Conservation (phyloP, 2,329 filamentous ascomycete genomes). For the Fusarium siculi region DNA sequence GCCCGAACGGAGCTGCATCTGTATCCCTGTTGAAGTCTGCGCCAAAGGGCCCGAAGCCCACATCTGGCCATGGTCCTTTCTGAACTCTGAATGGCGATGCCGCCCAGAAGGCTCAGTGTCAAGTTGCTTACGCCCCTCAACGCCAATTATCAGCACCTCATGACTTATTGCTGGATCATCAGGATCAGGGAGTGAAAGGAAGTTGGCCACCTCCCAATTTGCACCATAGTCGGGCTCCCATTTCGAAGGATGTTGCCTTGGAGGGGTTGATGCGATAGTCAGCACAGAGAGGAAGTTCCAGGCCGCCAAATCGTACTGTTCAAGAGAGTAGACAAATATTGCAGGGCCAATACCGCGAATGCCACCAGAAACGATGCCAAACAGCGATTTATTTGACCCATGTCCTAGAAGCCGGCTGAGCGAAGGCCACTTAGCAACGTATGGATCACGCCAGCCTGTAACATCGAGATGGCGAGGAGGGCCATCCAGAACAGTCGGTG, state of each 20-base stretch:
- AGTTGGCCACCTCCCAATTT: background rate
- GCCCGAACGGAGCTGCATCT: background rate
- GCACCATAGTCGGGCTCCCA: background rate
- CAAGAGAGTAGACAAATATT: background rate
- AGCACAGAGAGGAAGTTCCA: background rate
- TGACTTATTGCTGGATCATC: background rate
- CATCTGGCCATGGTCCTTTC: background rate
- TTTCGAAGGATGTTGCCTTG: fast-evolving
- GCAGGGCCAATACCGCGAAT: background rate
- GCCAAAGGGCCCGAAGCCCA: background rate
- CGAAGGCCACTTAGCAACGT: background rate
- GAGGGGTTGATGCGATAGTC: background rate
- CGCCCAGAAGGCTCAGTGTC: no score
- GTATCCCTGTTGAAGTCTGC: background rate
- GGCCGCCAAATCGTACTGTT: background rate
- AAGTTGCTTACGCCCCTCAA: background rate
- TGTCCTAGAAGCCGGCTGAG: background rate
- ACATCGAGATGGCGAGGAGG: background rate
- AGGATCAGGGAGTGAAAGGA: background rate
- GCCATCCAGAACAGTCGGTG: fast-evolving
- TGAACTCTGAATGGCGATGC: background rate
- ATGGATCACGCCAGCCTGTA: background rate
- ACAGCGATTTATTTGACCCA: fast-evolving
- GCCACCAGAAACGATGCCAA: background rate
- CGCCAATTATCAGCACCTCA: background rate